phyloP scores from a whole-genome alignment of 208 protist genomes.

The Angomonas ambiguus region DNA sequence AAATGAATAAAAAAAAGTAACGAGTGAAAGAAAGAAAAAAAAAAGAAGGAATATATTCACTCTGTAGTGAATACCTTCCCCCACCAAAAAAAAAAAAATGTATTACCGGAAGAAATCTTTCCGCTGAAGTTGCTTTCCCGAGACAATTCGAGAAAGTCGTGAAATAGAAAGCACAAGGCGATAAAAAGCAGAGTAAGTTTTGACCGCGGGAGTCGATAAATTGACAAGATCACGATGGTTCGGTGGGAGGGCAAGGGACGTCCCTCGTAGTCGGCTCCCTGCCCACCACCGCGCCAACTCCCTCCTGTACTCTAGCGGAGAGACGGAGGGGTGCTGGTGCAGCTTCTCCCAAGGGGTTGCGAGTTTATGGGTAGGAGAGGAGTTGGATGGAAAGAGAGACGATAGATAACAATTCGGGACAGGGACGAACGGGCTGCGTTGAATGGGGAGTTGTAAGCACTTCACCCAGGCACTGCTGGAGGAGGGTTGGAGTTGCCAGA shows the following conservation, averaged over 20 bases:
- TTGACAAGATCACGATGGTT: too few species aligned
- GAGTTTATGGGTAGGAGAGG: background rate
- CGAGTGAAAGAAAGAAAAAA: slow-evolving; percentile 13
- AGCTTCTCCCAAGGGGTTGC: too few species aligned
- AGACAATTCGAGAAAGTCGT: background rate
- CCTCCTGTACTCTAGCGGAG: too few species aligned
- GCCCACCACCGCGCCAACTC: too few species aligned
- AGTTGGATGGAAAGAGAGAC: background rate
- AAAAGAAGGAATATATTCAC: background rate
- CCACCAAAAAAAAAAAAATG: slow-evolving; percentile 4
- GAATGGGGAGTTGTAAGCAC: background rate
- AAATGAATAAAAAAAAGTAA: slow-evolving; percentile 3
- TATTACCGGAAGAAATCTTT: slow-evolving; percentile 8
- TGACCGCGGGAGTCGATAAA: background rate
- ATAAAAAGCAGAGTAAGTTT: background rate
- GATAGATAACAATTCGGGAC: background rate
- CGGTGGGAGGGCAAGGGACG: too few species aligned
- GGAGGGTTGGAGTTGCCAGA: background rate
- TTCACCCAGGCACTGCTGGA: background rate
- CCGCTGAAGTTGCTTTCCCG: background rate
- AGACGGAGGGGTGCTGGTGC: background rate
- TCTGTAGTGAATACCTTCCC: too few species aligned
- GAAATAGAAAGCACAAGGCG: background rate
- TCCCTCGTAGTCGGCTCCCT: too few species aligned
- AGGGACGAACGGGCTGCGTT: background rate